These are phyloP conservation scores for Backusella liffmaniae DNA, from an alignment of 192 early-diverging fungal genomes.

Conservation along the genomic window DNA sequence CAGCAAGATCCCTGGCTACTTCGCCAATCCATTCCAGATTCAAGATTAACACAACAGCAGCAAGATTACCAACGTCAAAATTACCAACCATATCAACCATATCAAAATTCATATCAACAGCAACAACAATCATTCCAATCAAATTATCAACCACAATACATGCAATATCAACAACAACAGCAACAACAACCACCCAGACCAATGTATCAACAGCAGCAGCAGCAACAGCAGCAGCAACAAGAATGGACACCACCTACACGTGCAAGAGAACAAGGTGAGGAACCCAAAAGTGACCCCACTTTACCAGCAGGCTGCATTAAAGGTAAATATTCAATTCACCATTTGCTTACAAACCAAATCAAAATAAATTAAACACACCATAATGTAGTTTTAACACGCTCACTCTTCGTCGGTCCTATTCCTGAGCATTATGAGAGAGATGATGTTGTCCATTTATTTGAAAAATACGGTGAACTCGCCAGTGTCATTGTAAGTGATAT, in stretches of 20 bases:
- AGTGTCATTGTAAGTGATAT: constrained; percentile 33
- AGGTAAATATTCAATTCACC: constrained; percentile 16
- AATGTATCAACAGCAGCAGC: background rate
- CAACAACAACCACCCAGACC: background rate
- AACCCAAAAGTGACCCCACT: constrained; percentile 17
- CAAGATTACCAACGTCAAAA: constrained; percentile 3
- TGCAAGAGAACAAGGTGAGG: background rate
- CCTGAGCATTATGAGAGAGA: constrained; percentile 24
- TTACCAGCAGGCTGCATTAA: constrained; percentile 29
- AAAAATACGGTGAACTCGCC: constrained; percentile 28
- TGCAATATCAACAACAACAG: constrained; percentile 8
- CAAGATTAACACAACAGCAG: background rate
- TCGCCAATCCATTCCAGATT: constrained; percentile 5
- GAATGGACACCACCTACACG: background rate
- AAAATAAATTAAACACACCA: background rate
- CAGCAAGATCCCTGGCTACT: constrained; percentile 8
- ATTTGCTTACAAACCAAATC: background rate
- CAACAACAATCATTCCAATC: background rate
- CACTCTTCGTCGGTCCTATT: constrained; percentile 38
- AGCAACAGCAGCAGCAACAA: background rate
- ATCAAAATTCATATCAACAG: constrained; percentile 3
- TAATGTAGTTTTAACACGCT: constrained; percentile 32
- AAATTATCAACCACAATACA: background rate
- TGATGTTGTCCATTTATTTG: constrained; percentile 24
- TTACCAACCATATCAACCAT: constrained; percentile 3